phyloP scores from a whole-genome alignment of 768 basidiomycete genomes.

The Boletus subcaerulescens region DNA sequence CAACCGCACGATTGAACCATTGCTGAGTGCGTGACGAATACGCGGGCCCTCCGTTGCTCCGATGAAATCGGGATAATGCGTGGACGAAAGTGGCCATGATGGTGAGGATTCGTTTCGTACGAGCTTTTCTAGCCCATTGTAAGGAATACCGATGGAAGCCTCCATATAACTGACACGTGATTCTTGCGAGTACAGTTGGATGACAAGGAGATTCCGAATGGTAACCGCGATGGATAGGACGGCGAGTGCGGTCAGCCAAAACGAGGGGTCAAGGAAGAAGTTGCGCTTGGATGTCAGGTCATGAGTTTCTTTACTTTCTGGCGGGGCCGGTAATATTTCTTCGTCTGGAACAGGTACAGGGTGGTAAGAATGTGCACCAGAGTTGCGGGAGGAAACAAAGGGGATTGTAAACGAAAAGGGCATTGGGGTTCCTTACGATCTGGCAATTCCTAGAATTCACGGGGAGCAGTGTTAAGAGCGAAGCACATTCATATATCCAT shows the following conservation, averaged over 20 bases:
- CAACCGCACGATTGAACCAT: conserved; percentile 21
- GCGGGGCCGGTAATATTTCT: conserved; percentile 8
- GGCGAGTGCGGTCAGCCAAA: conserved; percentile 19
- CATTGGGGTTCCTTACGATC: conserved; percentile 2
- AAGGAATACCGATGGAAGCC: conserved; percentile 16
- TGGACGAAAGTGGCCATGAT: conserved; percentile 25
- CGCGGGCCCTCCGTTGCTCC: conserved; percentile 8
- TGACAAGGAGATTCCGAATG: conserved; percentile 20
- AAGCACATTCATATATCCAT: conserved; percentile 5
- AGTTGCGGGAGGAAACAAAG: background rate
- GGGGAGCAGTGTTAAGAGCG: background rate
- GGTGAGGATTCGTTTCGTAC: conserved; percentile 27
- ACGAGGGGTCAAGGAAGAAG: conserved; percentile 9
- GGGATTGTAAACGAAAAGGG: background rate
- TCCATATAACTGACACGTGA: conserved; percentile 1
- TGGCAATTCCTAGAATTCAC: background rate
- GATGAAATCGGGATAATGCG: conserved; percentile 21
- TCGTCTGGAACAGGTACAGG: conserved; percentile 16
- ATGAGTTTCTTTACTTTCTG: background rate
- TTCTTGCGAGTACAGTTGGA: conserved; percentile 7
- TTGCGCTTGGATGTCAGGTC: background rate
- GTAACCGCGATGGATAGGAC: conserved; percentile 18
- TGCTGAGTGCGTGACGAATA: conserved; percentile 11
- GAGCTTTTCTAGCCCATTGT: conserved; percentile 22
- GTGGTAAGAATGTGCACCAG: conserved; percentile 7